A percentile compares a stretch with the other conserved stretches of the same genome.
These are phyloP conservation scores for Acanthochlamys bracteata DNA, from an alignment of 106 monocot species.

Conservation along the genomic window DNA sequence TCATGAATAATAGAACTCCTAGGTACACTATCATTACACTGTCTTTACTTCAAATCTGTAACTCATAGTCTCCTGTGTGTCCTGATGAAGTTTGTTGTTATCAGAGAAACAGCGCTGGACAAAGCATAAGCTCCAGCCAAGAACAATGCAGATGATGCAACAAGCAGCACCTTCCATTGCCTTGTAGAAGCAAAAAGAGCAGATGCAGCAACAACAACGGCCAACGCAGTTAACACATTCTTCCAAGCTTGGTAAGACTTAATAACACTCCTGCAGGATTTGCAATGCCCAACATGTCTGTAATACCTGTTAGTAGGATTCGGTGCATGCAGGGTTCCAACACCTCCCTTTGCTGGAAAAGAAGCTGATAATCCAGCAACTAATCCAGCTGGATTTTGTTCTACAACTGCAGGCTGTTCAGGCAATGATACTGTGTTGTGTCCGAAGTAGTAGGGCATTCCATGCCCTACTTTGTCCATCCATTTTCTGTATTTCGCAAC, in stretches of 20 bases:
- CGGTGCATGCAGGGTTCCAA: slow-evolving; percentile 32
- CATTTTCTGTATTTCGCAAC: slow-evolving; percentile 90
- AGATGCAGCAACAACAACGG: slow-evolving; percentile 20
- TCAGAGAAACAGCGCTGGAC: slow-evolving; percentile 22
- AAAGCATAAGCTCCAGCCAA: slow-evolving; percentile 32
- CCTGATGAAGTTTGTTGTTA: slow-evolving; percentile 71
- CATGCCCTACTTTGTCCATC: slow-evolving; percentile 91
- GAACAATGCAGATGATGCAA: slow-evolving; percentile 22
- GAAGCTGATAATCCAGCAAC: slow-evolving; percentile 44
- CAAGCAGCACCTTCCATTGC: slow-evolving; percentile 35
- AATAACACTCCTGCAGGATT: slow-evolving; percentile 36
- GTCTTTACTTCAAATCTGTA: too few species aligned
- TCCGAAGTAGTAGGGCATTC: slow-evolving; percentile 96
- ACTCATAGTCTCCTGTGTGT: slow-evolving; percentile 55
- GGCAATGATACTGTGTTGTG: slow-evolving; percentile 49
- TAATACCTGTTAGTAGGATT: slow-evolving; percentile 55
- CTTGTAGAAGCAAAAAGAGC: slow-evolving; percentile 39
- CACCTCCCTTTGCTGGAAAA: slow-evolving; percentile 61
- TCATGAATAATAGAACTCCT: too few species aligned
- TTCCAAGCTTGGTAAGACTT: slow-evolving; percentile 26
- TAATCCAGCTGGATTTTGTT: slow-evolving; percentile 54
- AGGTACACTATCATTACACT: neutral
- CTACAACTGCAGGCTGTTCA: slow-evolving; percentile 43
- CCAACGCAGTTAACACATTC: slow-evolving; percentile 16
- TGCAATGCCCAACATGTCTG: slow-evolving; percentile 75